Base-by-base conservation (phyloP, 1,139 yeast species). In the Scheffersomyces illinoinensis region DNA sequence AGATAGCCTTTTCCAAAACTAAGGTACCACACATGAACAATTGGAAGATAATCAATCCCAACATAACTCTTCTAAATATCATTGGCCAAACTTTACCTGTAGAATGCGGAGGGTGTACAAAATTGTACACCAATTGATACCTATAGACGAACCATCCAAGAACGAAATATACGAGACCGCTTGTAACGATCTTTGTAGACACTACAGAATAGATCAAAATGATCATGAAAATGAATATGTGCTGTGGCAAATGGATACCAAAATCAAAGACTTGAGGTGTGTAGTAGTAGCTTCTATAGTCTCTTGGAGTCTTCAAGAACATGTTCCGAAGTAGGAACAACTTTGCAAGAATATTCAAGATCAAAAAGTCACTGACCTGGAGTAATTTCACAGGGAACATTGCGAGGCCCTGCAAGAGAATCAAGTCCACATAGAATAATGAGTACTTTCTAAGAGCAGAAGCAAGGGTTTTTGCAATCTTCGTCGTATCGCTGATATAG, bases 391-490 rank as follows among this genome's bases (percentile, higher is more conserved):
- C 86, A 1, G 97, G 97, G 69, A 89, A 89, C 83, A 92, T 89
- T 1, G 95, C 96, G 50, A 91, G 73, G 0, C 97, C 97, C 71
- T 91, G 97, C 51, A 91, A 80, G 33, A 91, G 81, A 57, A 91
- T 91, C 71, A 91, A 81, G 71, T 91, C 96, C 55, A 90, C 93
- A 72, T 92, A 91, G 71, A 91, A 92, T 58, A 89, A 76, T 7
- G 96, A 89, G 57, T 90, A 80, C 54, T 86, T 84, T 65, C 87
- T 82, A 64, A 91, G 76, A 1, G 95, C 88, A 47, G 85, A 82
- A 0, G 97, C 97, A 59, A 91, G 76, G 62, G 88, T 86, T 67
- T 87, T 87, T 0, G 97, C 97, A 61, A 91, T 86, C 70, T 88
- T 86, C 4, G 96, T 86, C 57, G 83, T 90, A 69, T 90, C 96